Base-by-base conservation (phyloP, 495 filamentous ascomycete species). In the Cercophora scortea region DNA sequence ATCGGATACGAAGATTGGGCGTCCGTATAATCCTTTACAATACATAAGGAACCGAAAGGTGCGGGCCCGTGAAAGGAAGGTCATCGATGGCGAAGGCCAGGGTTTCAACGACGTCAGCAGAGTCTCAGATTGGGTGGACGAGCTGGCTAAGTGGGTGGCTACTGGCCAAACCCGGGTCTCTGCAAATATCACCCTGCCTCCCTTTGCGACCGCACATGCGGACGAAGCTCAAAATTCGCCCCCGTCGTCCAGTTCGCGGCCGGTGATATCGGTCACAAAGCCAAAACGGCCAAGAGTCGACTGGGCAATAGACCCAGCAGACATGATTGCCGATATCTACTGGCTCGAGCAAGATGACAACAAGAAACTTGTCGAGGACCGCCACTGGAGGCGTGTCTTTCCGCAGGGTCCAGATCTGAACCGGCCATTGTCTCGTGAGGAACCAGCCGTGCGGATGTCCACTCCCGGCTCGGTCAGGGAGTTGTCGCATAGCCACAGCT, bases 1-100 rank as follows among this genome's bases (percentile, higher is more conserved):
- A 1, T 34, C 46, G 4, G 56, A 61, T 10, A 17, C 59, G 32
- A 47, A 47, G 6, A 57, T 82, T 36, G 81, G 83, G 25, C 80
- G 90, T 45, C 58, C 63, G 1, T 95, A 95, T 59, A 92, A 96
- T 63, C 91, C 90, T 6, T 73, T 96, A 18, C 91, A 96, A 61
- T 85, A 83, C 58, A 84, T 95, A 45, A 82, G 91, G 16, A 95
- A 96, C 59, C 78, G 90, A 18, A 86, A 88, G 55, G 76, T 91
- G 5, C 78, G 91, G 47, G 82, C 84, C 48, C 76, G 88, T 25
- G 86, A 90, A 63, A 75, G 85, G 33, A 81, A 79, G 51, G 64
- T 76, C 0, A 82, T 94, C 36, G 81, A 91, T 59, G 76, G 83
- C 13, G 81, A 86, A 42, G 72, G 76, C n/a, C 80, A 86, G 47